These are phyloP conservation scores for Fusarium sp. DNA, from an alignment of 2,329 filamentous ascomycete species.

Conservation along the genomic window DNA sequence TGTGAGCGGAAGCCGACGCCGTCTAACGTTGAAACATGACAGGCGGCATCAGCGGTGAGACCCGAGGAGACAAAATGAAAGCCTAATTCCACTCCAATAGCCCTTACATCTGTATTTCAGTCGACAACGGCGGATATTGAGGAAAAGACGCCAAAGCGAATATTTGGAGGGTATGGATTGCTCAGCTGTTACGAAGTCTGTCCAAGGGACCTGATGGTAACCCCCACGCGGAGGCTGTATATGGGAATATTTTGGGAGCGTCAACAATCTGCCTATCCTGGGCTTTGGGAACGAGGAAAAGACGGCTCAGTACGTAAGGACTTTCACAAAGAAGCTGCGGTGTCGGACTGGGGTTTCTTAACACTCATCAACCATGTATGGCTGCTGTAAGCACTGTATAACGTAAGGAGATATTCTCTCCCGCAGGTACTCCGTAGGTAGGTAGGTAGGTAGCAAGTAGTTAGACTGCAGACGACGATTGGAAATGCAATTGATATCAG, in stretches of 20 bases:
- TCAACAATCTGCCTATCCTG: background rate
- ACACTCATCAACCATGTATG: background rate
- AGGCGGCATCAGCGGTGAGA: constrained; percentile 24
- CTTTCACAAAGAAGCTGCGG: background rate
- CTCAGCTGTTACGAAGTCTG: background rate
- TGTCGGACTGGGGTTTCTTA: background rate
- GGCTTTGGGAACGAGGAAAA: background rate
- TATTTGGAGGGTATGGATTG: background rate
- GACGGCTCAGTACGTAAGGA: background rate
- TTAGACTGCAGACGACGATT: background rate
- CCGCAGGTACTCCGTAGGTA: background rate
- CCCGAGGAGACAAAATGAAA: constrained; percentile 1
- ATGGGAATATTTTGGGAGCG: background rate
- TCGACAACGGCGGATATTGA: constrained; percentile 11
- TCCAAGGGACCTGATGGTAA: background rate
- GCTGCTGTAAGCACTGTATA: background rate
- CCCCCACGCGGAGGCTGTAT: background rate
- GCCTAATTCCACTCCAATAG: background rate
- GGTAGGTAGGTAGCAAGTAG: background rate
- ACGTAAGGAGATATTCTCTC: background rate
- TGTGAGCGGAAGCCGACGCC: constrained; percentile 10
- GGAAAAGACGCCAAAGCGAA: background rate
- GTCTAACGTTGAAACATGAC: background rate
- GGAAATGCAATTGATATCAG: background rate
- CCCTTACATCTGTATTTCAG: background rate